Evolutionary conservation across 176 grass and related monocot species (phyloP).

Genomic region (Hordeum vulgare): DNA sequence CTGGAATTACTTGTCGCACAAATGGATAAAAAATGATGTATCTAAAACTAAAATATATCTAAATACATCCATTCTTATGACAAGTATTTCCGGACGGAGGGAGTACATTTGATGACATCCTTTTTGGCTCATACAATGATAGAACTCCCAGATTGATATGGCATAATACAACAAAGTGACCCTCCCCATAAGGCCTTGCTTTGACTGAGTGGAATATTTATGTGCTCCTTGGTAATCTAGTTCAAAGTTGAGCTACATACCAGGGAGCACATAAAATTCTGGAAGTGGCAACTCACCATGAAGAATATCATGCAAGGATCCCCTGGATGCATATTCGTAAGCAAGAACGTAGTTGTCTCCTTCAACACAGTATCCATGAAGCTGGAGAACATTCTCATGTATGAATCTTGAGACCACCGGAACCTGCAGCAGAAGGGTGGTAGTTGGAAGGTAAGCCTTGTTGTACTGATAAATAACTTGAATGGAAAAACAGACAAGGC

Average conservation of each 20-base stretch:
- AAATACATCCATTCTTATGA: too few species aligned
- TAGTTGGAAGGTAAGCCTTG: neutral
- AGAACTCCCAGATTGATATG: neutral
- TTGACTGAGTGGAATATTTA: too few species aligned
- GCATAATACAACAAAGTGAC: neutral
- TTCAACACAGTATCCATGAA: conserved; percentile 55
- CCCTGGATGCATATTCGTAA: conserved; percentile 57
- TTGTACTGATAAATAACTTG: neutral
- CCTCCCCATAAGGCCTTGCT: too few species aligned
- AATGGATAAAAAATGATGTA: too few species aligned
- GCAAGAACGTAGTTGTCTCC: conserved; percentile 55
- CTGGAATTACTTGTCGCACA: too few species aligned
- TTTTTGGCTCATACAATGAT: too few species aligned
- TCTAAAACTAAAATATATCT: too few species aligned
- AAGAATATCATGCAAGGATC: conserved; percentile 75
- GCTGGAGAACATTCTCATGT: conserved; percentile 58
- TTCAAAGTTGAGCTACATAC: too few species aligned
- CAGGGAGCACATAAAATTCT: neutral
- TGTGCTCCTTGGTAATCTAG: too few species aligned
- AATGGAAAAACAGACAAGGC: neutral
- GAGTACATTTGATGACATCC: too few species aligned
- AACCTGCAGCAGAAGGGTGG: conserved; percentile 19
- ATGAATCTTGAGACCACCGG: conserved; percentile 57
- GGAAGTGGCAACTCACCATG: neutral
- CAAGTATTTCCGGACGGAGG: too few species aligned